Evolutionary conservation across 768 basidiomycete species (phyloP), one percentile per base, ranked within the genome.

Genomic region (Suillus alpinus): DNA sequence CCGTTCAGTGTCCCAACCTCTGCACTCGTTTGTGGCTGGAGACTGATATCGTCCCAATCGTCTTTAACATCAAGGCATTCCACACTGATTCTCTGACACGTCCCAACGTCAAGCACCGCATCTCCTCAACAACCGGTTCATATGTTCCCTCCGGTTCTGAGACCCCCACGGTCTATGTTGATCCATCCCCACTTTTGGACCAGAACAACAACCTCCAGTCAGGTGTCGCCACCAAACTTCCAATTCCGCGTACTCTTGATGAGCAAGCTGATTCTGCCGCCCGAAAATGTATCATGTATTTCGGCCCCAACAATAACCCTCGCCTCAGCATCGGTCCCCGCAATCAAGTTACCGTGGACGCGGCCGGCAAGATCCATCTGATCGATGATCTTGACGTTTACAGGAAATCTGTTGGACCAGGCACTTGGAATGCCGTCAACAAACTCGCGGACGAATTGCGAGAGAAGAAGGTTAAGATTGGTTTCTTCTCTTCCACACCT

Each of bases 401-500:
- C 75, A 78, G 83, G 70, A 83, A 86, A 67, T 87, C 88, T 3
- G 92, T 92, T 60, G 80, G 88, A 60, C 63, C 80, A 59, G 83
- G 86, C 59, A 89, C 92, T 3, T 95, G 92, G 92, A 88, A 86
- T 64, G 83, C 91, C 0, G 91, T 95, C 61, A 80, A 77, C 71
- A 89, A 90, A 68, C 87, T 94, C 50, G 89, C 91, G 5, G 86
- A 90, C 55, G 93, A 94, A 69, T 82, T 97, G 46, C 86, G 88
- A 59, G 86, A 90, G 73, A 92, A 90, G 76, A 89, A 94, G 63
- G 78, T 92, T 71, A 93, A 91, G 75, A 91, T 96, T 64, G 89
- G 88, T 26, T 96, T 96, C 83, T 96, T 96, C 77, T 94, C 91
- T 32, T 94, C 93, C 10, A 98, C 95, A 6, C 95, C 95, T 12